Evolutionary conservation across 164 flowering plant genomes (phyloP), one percentile per base, ranked within the genome.

Genomic region (Saururus chinensis): DNA sequence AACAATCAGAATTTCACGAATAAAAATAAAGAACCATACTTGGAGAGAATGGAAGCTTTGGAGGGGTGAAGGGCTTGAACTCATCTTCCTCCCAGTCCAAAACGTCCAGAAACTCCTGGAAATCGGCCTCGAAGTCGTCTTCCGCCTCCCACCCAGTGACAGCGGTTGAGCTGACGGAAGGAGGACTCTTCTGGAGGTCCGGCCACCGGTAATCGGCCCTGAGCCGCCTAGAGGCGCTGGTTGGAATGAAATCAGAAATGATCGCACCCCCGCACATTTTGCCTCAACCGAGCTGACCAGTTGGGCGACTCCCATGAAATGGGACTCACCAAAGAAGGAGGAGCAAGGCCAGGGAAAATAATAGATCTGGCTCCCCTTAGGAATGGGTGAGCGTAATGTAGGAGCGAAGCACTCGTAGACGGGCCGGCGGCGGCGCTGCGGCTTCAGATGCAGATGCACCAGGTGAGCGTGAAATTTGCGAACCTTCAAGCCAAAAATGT

Each of bases 241-340:
- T 58, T 58, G 89, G 76, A 9, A 86, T 80, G 71, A 80, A 80
- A 59, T 79, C 93, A 72, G 98, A 89, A 55, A 92, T 87, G 52
- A 92, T 86, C 54, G 93, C 93, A 64, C 98, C 98, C 26, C 96
- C 96, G 79, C 98, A 92, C 98, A 92, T 92, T 65, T 64, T 12
- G 17, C 17, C 49, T 10, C 49, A 42, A 10, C 16, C 16, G 49
- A 14, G 30, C 3, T 22, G 30, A 1, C 57, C 4, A 13, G 17
- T 12, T 13, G 23, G 35, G 35, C 12, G 57, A 24, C 17, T 55
- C 16, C 3, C 58, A 5, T n/a, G 17, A 17, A 24, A 14, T 23
- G 30, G 57, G 30, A 30, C 37, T 30, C 37, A 30, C 37, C 9
- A 35, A 19, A 13, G 30, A 23, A 16, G 30, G 23, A 55, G 58